A percentile compares a stretch with the other conserved stretches of the same genome.
Evolutionary conservation across 2,329 filamentous ascomycete species (phyloP).

Genomic region (Drechslerella coelobrocha): DNA sequence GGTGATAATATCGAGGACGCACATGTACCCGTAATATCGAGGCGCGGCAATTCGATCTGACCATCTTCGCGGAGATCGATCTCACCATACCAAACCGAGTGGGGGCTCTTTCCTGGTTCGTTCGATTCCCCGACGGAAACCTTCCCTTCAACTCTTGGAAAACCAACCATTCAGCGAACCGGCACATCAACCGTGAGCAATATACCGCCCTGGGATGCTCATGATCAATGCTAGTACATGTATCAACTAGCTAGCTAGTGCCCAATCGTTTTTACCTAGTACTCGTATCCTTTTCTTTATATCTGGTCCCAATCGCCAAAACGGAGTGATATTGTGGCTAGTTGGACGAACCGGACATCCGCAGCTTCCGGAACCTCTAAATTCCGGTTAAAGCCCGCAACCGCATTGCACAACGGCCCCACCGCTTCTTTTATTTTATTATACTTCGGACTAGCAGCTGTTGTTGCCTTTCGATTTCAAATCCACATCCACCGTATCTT

Average conservation of each 20-base stretch:
- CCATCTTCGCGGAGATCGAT: no score
- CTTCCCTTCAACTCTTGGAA: not conserved
- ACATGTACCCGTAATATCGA: no score
- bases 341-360: constrained; percentile 33
- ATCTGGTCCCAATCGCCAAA: constrained; percentile 3
- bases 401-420: not conserved
- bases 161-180: not conserved
- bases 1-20: no score
- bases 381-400: constrained; percentile 42
- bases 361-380: constrained; percentile 46
- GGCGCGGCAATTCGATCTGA: no score
- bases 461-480: not conserved
- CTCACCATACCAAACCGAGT: no score
- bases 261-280: no score
- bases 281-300: not conserved
- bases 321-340: no score
- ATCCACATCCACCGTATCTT: not conserved
- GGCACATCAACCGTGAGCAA: not conserved
- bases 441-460: not conserved
- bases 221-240: no score
- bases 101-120: no score
- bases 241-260: no score
- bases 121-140: not conserved
- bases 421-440: not conserved
- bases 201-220: no score